Evolutionary conservation across 805 yeast species (phyloP), one percentile per base, ranked within the genome.

Genomic region (Naumovozyma dairenensis): DNA sequence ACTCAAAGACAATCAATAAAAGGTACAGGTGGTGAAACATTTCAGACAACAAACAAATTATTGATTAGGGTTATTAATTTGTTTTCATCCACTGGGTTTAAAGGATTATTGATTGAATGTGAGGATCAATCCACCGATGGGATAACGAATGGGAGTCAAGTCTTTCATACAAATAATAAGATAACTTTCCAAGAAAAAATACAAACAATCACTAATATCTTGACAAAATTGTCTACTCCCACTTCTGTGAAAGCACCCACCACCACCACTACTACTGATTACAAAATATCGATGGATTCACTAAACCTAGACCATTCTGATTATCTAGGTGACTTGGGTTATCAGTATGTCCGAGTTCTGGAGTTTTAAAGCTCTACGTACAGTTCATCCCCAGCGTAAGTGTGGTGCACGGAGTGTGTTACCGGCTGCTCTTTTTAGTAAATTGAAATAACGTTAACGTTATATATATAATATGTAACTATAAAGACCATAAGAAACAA

Each of bases 21-120:
- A 33, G 61, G 61, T 15, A 59, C 55, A 26, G 52, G 49, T 5
- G 61, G 61, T 6, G 57, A 53, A 30, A 45, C 56, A 2, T 49
- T 52, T 22, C 36, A 35, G 26, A 47, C 54, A 2, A 42, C 45
- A 7, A 47, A 44, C 17, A 27, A 21, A 21, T 17, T 49, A 4
- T 27, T 41, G 10, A 44, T 56, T 1, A 35, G 57, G 32, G 51
- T 50, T 7, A 44, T 51, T 13, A 56, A 56, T 32, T 39, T 55
- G 9, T 56, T 56, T 32, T 48, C 57, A 4, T 45, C 50, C 12
- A 49, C 57, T 9, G 59, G 61, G 2, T 56, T 56, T 31, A 53
- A 52, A 25, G 61, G 61, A 2, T 41, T 56, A 7, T 25, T 53
- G 12, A 40, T 56, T 5, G 58, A 53, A 6, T 25, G 43, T 8